These are phyloP conservation scores for Trametes cinnabarina DNA, from an alignment of 768 basidiomycete genomes.

Conservation along the genomic window DNA sequence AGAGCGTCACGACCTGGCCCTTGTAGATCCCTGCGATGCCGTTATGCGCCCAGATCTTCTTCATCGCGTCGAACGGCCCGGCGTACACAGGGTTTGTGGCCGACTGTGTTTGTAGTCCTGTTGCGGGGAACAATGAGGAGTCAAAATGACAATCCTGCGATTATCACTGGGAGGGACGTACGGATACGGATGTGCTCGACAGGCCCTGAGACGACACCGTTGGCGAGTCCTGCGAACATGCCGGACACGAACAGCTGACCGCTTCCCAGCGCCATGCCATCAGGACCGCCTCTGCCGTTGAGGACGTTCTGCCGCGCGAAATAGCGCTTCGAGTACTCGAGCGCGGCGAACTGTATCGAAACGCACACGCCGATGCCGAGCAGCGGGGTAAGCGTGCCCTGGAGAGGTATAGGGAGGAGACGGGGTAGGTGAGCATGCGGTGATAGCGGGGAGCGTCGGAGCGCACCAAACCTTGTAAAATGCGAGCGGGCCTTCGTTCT, in stretches of 20 bases:
- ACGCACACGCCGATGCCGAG: slow-evolving; percentile 93
- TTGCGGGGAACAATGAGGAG: background rate
- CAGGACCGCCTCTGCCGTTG: slow-evolving; percentile 59
- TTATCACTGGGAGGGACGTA: slow-evolving; percentile 32
- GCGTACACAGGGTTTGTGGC: slow-evolving; percentile 69
- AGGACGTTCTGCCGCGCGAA: slow-evolving; percentile 64
- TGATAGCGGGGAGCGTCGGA: background rate
- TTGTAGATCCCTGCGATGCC: slow-evolving; percentile 89
- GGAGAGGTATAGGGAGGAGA: background rate
- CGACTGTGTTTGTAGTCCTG: slow-evolving; percentile 91
- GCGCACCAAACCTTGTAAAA: slow-evolving; percentile 80
- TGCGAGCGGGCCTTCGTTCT: slow-evolving; percentile 87
- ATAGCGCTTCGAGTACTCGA: slow-evolving; percentile 81
- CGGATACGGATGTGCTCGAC: slow-evolving; percentile 98
- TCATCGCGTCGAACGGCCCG: slow-evolving; percentile 87
- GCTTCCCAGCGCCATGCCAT: slow-evolving; percentile 57
- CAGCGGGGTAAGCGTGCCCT: slow-evolving; percentile 90
- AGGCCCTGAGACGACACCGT: slow-evolving; percentile 90
- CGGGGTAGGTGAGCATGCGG: background rate
- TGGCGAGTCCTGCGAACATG: slow-evolving; percentile 83
- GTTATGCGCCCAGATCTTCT: slow-evolving; percentile 71
- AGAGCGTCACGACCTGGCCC: slow-evolving; percentile 86
- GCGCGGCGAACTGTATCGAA: slow-evolving; percentile 91
- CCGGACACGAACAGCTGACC: slow-evolving; percentile 76
- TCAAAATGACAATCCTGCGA: background rate